These are phyloP conservation scores for Cornus kousa DNA, from an alignment of 148 eudicot species.

Conservation along the genomic window DNA sequence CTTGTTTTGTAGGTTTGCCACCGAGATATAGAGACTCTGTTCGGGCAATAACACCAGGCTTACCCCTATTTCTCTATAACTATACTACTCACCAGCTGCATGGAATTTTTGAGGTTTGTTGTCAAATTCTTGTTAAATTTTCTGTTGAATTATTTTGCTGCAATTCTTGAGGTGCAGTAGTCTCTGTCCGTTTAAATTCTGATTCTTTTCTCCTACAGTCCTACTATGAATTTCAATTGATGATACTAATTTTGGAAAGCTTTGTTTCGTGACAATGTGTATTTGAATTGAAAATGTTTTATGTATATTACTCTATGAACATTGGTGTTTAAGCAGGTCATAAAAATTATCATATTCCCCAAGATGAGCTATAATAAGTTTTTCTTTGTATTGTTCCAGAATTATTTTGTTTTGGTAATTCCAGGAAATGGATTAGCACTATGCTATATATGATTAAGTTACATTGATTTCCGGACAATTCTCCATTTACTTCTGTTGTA, in stretches of 20 bases:
- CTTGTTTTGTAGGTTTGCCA: slow-evolving; percentile 70
- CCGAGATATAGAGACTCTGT: slow-evolving; percentile 98
- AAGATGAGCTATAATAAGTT: too few relatives aligned
- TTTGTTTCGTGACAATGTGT: not conserved
- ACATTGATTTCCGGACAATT: not conserved
- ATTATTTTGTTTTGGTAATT: too few relatives aligned
- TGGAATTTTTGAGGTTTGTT: slow-evolving; percentile 92
- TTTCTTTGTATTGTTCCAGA: too few relatives aligned
- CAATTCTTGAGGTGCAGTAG: not conserved
- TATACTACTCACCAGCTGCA: slow-evolving; percentile 98
- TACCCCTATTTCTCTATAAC: slow-evolving; percentile 95
- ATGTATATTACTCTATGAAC: too few relatives aligned
- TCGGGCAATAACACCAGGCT: slow-evolving; percentile 95
- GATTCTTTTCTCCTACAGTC: too few relatives aligned
- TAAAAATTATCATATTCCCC: too few relatives aligned
- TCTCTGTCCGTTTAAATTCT: too few relatives aligned
- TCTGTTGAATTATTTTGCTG: not conserved
- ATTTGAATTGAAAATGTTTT: not conserved
- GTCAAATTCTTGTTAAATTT: not conserved
- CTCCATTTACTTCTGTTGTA: not conserved
- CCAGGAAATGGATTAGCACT: not conserved
- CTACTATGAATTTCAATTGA: not conserved
- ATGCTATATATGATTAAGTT: not conserved
- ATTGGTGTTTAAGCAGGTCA: not conserved
- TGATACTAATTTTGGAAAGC: not conserved